Evolutionary conservation across 1,284 basidiomycete species (phyloP).

Genomic region (Puccinia hordei): DNA sequence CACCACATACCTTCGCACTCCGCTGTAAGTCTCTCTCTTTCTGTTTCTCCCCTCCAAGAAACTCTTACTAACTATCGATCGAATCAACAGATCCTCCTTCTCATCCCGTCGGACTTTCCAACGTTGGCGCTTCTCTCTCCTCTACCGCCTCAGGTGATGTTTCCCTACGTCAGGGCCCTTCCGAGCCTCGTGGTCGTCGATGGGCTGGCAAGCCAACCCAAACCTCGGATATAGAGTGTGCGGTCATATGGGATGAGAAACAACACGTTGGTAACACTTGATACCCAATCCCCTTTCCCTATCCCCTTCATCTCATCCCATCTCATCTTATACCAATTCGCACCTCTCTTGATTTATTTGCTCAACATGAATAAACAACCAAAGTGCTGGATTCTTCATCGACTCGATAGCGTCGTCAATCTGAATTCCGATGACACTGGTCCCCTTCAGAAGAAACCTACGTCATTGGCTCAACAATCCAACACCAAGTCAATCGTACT

Average conservation of each 20-base stretch:
- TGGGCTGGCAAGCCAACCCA: constrained; percentile 35
- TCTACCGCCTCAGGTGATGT: constrained; percentile 50
- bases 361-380: too few relatives aligned
- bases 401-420: constrained; percentile 46
- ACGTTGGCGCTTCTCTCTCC: constrained; percentile 41
- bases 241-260: constrained; percentile 39
- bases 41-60: background rate
- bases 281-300: background rate
- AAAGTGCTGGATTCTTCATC: constrained; percentile 47
- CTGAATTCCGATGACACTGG: constrained; percentile 39
- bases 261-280: constrained; percentile 33
- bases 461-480: background rate
- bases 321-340: too few relatives aligned
- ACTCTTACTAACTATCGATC: background rate
- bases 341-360: too few relatives aligned
- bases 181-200: constrained; percentile 37
- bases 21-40: constrained; percentile 31
- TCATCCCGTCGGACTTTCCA: constrained; percentile 39
- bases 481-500: background rate
- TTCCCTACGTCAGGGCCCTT: constrained; percentile 33
- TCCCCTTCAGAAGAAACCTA: constrained; percentile 17
- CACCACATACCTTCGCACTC: constrained; percentile 38
- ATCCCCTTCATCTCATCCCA: background rate
- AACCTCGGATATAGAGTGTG: constrained; percentile 37
- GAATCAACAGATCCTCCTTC: constrained; percentile 32